Evolutionary conservation across 31 red algal genomes (phyloP).

Genomic region (Porphyra umbilicalis): DNA sequence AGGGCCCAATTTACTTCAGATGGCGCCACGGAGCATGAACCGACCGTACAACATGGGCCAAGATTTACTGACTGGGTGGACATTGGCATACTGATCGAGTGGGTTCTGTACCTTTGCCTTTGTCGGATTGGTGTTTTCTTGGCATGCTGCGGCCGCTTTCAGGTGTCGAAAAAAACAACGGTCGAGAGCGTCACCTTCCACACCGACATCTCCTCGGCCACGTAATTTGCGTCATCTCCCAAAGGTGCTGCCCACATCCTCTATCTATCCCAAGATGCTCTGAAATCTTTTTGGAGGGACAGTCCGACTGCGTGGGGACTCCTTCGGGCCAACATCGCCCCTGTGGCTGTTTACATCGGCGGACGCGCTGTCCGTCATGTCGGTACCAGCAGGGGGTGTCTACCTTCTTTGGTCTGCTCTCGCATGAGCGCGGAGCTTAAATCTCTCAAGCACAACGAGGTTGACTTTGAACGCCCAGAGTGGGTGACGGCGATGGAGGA

Average conservation of each 20-base stretch:
- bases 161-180: not conserved
- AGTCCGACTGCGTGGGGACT: not conserved
- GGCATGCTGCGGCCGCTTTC: not conserved
- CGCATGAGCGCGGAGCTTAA: not conserved
- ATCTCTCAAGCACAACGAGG: not conserved
- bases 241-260: not conserved
- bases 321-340: not conserved
- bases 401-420: not conserved
- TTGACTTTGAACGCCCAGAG: not conserved
- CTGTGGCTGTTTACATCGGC: not conserved
- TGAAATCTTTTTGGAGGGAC: not conserved
- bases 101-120: too few relatives aligned
- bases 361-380: not conserved
- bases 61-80: too few relatives aligned
- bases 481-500: not conserved
- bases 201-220: not conserved
- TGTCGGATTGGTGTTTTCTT: not conserved
- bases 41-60: too few relatives aligned
- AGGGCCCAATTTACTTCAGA: too few relatives aligned
- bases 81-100: too few relatives aligned
- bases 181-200: not conserved
- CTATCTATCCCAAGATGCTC: not conserved
- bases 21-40: too few relatives aligned
- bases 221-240: not conserved
- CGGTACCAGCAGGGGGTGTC: not conserved